Evolutionary conservation across 2,329 filamentous ascomycete genomes (phyloP).

Genomic region (Nakataea oryzae): DNA sequence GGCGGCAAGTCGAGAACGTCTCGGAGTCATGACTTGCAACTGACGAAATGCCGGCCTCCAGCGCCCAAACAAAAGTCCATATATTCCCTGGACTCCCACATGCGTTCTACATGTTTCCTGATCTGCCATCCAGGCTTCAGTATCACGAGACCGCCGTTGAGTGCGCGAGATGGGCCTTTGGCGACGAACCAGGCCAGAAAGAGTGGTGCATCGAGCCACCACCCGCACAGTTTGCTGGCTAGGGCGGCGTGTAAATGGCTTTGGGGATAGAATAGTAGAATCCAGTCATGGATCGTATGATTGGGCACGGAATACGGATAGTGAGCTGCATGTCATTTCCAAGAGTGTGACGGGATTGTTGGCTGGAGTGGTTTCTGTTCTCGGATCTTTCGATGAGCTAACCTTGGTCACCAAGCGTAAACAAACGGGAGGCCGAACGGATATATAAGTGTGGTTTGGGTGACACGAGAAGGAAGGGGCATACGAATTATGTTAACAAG

Average conservation of each 20-base stretch:
- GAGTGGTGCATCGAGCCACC: neutral
- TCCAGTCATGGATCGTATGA: neutral
- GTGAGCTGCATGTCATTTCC: neutral
- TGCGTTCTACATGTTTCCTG: conserved; percentile 12
- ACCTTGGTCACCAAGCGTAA: neutral
- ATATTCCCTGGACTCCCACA: conserved; percentile 19
- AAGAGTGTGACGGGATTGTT: neutral
- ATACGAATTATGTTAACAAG: neutral
- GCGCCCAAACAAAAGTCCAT: conserved; percentile 16
- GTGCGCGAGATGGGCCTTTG: neutral
- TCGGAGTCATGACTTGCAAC: neutral
- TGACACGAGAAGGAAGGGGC: neutral
- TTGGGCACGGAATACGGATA: too few species aligned
- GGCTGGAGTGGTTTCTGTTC: neutral
- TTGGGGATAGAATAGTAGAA: neutral
- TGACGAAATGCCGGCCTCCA: conserved; percentile 1
- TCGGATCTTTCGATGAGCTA: neutral
- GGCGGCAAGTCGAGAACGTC: neutral
- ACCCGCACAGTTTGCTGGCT: neutral
- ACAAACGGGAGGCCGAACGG: neutral
- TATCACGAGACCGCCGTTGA: neutral
- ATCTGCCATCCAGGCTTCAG: conserved; percentile 10
- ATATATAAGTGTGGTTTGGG: neutral
- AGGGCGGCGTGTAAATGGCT: neutral
- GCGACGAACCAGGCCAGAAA: neutral